Base-by-base conservation (phyloP, 1,139 yeast species). In the Pichia sp. region DNA sequence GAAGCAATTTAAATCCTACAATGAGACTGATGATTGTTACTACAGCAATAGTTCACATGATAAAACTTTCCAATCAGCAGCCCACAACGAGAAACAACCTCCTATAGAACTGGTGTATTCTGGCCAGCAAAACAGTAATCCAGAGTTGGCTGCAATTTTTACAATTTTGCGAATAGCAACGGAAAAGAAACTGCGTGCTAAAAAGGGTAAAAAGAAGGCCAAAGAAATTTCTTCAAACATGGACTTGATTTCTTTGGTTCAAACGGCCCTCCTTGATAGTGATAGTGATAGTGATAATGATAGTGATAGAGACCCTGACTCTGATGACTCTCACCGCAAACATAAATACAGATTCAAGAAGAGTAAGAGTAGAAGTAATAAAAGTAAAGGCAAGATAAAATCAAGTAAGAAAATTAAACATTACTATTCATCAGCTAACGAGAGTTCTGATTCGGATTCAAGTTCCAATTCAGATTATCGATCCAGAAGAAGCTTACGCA, bases 181-280 rank as follows among this genome's bases (percentile, higher is more conserved):
- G 5, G 52, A 49, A 13, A 54, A 49, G 47, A 49, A 42, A 26
- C n/a, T 51, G 5, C 50, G 47, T 40, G 26, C 48, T 5, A 53
- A 53, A 43, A 34, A 40, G 19, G 54, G 57, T 42, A 51, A 46
- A 36, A 51, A 46, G 40, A 46, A 51, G 13, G 51, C 57, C 4
- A 42, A 29, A 5, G 45, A 45, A 10, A 19, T 32, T 11, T 26
- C 52, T 1, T 23, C 32, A 7, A 51, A 49, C 36, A 48, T 54
- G 54, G 49, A 50, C 23, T 44, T 52, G 31, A 41, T 54, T 4
- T 45, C 54, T 1, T 38, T 54, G 40, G 41, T 55, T 13, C 48
- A 42, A 31, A 45, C 48, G n/a, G 44, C 51, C 8, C 23, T 51
- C 8, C 19, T 46, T 32, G 52, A 15, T n/a, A 29, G 45, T 41